Evolutionary conservation across 2,329 filamentous ascomycete genomes (phyloP), one percentile per base, ranked within the genome.

Genomic region (Penicillium verrucosum): DNA sequence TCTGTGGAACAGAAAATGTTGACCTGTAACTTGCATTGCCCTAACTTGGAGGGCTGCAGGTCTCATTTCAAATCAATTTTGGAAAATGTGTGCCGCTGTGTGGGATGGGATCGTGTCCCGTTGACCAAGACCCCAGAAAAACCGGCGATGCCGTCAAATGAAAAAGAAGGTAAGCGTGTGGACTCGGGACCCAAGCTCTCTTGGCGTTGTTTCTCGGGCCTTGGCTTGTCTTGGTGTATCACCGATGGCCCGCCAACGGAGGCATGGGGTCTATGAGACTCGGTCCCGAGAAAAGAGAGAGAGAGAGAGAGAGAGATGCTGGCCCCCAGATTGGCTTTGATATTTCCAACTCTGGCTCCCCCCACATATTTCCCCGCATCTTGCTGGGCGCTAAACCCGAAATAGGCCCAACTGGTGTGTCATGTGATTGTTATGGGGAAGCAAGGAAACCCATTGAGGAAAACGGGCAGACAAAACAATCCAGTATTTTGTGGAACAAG

Each of bases 71-170:
- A 18, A 36, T 34, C 14, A 38, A 21, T 49, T 18, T 23, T 49
- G 25, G 6, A 21, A 29, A 10, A 30, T 18, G 7, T 30, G 18
- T 40, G 25, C n/a, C 21, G 12, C 12, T n/a, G 16, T 12, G 32
- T 45, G 41, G 7, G 9, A 30, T 12, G 5, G 1, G 21, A 34
- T 34, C 5, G 41, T 52, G 21, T 12, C 30, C 16, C 11, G 32
- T 36, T 29, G 2, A 36, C 12, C 25, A 30, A n/a, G 3, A 49
- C 16, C n/a, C n/a, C n/a, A 45, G n/a, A 29, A 30, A 23, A 23
- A 52, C 32, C 32, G 50, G 50, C 40, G 50, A 29, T 46, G 32
- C 32, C 23, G 30, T 38, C 50, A 44, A 52, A 52, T 52, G 41
- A 46, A 21, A 45, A 51, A 34, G 23, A 45, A 37, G 32, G 23